Evolutionary conservation across 208 protist genomes (phyloP).

Genomic region (Lotmaria passim): DNA sequence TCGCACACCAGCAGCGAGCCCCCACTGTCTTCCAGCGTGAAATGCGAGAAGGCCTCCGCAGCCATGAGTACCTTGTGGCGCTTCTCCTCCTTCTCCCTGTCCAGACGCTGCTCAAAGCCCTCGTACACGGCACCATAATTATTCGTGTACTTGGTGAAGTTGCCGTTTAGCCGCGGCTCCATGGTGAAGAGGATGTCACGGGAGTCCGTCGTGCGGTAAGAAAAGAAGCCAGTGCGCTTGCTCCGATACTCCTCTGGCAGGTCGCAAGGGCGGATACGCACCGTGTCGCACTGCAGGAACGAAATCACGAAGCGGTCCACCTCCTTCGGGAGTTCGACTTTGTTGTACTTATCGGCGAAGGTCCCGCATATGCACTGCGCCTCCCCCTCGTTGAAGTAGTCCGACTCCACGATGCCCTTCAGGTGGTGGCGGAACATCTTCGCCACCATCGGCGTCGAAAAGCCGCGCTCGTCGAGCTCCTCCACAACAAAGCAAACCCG

Average conservation of each 20-base stretch:
- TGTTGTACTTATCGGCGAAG: conserved; percentile 85
- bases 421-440: conserved; percentile 84
- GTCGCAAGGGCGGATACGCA: conserved; percentile 54
- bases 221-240: conserved; percentile 66
- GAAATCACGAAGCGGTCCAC: conserved; percentile 71
- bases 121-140: conserved; percentile 83
- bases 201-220: conserved; percentile 66
- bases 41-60: conserved; percentile 89
- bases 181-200: conserved; percentile 78
- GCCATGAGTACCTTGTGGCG: conserved; percentile 66
- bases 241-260: conserved; percentile 54
- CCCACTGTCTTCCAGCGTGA: conserved; percentile 68
- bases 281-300: conserved; percentile 87
- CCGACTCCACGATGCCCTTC: conserved; percentile 62
- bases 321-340: conserved; percentile 25
- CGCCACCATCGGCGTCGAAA: conserved; percentile 62
- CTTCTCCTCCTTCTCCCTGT: conserved; percentile 32
- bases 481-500: conserved; percentile 84
- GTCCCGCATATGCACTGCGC: conserved; percentile 86
- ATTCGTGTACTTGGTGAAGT: conserved; percentile 90
- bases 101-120: conserved; percentile 62
- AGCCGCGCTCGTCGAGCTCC: conserved; percentile 75
- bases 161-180: conserved; percentile 78
- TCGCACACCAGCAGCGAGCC: conserved; percentile 83
- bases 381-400: conserved; percentile 90